These are phyloP conservation scores for Malbranchea cinnamomea DNA, from an alignment of 2,329 filamentous ascomycete genomes.

Conservation along the genomic window DNA sequence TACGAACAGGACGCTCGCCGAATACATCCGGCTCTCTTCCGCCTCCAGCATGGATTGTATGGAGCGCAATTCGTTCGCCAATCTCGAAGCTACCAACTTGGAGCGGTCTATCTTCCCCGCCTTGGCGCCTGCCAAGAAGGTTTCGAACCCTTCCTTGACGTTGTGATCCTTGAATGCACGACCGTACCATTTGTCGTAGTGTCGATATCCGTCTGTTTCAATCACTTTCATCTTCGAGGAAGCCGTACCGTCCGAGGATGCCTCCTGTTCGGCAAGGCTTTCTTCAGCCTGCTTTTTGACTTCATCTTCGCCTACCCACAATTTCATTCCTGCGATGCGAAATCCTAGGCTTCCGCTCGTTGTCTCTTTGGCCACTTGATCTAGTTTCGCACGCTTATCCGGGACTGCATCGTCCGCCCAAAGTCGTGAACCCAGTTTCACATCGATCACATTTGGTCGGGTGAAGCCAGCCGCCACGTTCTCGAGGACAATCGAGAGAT, in stretches of 20 bases:
- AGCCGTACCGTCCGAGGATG: constrained; percentile 28
- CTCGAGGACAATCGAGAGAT: constrained; percentile 67
- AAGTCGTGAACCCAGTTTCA: constrained; percentile 74
- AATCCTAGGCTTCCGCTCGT: constrained; percentile 47
- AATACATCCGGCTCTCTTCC: constrained; percentile 53
- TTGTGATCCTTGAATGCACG: constrained; percentile 41
- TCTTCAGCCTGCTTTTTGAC: constrained; percentile 11
- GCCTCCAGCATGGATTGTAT: constrained; percentile 36
- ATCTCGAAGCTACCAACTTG: constrained; percentile 26
- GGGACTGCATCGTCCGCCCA: constrained; percentile 60
- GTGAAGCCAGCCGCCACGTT: constrained; percentile 71
- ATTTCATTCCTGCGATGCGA: constrained; percentile 51
- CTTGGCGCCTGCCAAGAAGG: constrained; percentile 37
- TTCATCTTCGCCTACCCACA: constrained; percentile 32
- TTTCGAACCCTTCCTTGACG: constrained; percentile 42
- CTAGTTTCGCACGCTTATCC: constrained; percentile 43
- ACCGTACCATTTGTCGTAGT: constrained; percentile 53
- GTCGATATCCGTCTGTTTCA: constrained; percentile 38
- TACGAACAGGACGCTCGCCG: constrained; percentile 47
- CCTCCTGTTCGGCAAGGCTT: constrained; percentile 20
- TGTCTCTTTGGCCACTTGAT: constrained; percentile 43
- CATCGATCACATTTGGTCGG: constrained; percentile 77
- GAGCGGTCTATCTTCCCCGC: constrained; percentile 27
- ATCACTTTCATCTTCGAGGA: constrained; percentile 29
- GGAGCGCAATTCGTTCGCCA: constrained; percentile 27